These are phyloP conservation scores for Kluyveromyces nonfermentans DNA, from an alignment of 805 yeast species.

Conservation along the genomic window DNA sequence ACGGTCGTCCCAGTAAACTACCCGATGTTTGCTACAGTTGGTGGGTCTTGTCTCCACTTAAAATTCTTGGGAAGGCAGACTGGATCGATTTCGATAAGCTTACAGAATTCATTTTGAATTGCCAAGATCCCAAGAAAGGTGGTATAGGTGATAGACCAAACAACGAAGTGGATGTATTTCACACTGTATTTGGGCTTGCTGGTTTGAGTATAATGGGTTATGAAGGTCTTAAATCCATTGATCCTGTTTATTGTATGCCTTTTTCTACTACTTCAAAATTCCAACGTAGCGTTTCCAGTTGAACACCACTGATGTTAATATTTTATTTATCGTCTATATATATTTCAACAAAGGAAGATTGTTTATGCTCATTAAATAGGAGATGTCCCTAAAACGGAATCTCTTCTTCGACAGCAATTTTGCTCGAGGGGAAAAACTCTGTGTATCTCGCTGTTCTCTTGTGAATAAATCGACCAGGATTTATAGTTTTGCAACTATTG, in stretches of 20 bases:
- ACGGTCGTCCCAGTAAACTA: conserved; percentile 91
- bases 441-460: conserved; percentile 50
- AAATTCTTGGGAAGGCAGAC: conserved; percentile 53
- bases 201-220: conserved; percentile 73
- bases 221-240: conserved; percentile 51
- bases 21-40: conserved; percentile 98
- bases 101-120: conserved; percentile 53
- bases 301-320: background rate
- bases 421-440: conserved; percentile 61
- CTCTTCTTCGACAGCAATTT: conserved; percentile 41
- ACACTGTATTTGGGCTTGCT: conserved; percentile 82
- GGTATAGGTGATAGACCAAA: conserved; percentile 91
- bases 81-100: conserved; percentile 71
- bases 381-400: conserved; percentile 27
- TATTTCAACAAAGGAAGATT: background rate
- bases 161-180: conserved; percentile 87
- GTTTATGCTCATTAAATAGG: conserved; percentile 3
- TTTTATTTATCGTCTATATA: background rate
- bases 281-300: conserved; percentile 5
- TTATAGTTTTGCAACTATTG: conserved; percentile 72
- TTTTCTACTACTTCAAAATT: conserved; percentile 27
- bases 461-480: conserved; percentile 50
- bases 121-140: conserved; percentile 74
- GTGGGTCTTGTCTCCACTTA: conserved; percentile 85
- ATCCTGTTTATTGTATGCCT: conserved; percentile 87